Base-by-base conservation (phyloP, 73 alveolate genomes). In the Uronychia setigera region DNA sequence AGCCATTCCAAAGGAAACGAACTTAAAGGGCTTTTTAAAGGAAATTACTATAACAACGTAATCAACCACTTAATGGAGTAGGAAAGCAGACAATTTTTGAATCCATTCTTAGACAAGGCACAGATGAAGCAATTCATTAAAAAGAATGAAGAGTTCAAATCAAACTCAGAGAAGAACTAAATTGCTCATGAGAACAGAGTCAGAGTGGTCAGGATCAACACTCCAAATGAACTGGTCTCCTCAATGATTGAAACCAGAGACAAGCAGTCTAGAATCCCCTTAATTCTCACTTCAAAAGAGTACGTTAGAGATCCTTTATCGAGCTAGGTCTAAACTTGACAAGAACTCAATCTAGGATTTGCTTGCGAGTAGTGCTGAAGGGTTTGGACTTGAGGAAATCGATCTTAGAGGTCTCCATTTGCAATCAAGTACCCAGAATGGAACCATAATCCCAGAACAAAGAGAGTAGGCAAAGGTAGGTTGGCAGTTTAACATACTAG, bases 101-200 rank as follows among this genome's bases (percentile, higher is more conserved):
- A 82, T 35, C 89, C 89, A 13, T 74, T 82, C 29, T 1, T 74
- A 77, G 32, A 46, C 13, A 26, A 74, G 26, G 83, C 30, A 19
- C 79, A 60, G 34, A 28, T 74, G 35, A 59, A 78, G 0, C 78
- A 60, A 32, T 33, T 30, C 29, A 80, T 83, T 75, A 1, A 31
- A 19, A 33, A 35, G 35, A 74, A 78, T 29, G 60, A 85, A 77
- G 31, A 80, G 29, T 79, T 46, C 79, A 77, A 60, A 33, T 87
- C 75, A 5, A 5, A 1, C 1, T 1, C 81, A 76, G 81, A 79
- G 59, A 78, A 86, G 33, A 84, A 86, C 46, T 79, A 79, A 33
- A 60, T 79, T 14, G 60, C 33, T 14, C 81, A 86, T 60, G 92
- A 86, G 31, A 86, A 79, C 59, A 86, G 92, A 79, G 81, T 79